Evolutionary conservation across 2,329 filamentous ascomycete genomes (phyloP).

Genomic region (Beauveria bassiana): DNA sequence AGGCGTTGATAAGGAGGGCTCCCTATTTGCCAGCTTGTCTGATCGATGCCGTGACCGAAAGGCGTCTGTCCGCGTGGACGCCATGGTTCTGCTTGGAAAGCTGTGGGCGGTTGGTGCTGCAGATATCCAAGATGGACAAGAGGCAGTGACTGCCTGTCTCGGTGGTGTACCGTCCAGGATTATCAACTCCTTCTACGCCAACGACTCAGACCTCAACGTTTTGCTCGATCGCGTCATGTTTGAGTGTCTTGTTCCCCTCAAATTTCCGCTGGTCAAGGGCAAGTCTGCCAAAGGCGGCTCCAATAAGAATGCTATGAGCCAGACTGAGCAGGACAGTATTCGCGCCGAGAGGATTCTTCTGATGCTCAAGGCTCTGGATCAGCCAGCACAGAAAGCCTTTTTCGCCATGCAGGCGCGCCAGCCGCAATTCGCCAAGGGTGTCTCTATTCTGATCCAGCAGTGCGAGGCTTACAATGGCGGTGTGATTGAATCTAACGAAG

Average conservation of each 20-base stretch:
- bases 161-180: conserved; percentile 78
- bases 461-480: conserved; percentile 89
- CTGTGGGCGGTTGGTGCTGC: conserved; percentile 92
- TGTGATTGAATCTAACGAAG: conserved; percentile 64
- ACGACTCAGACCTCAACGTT: conserved; percentile 78
- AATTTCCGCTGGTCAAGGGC: conserved; percentile 61
- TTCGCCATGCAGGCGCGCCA: conserved; percentile 79
- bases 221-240: conserved; percentile 78
- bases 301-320: conserved; percentile 33
- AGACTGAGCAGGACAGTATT: conserved; percentile 64
- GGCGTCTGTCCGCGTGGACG: conserved; percentile 71
- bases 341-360: conserved; percentile 79
- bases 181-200: conserved; percentile 82
- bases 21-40: conserved; percentile 72
- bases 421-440: conserved; percentile 61
- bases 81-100: conserved; percentile 74
- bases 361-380: conserved; percentile 69
- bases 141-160: conserved; percentile 65
- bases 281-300: conserved; percentile 55
- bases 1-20: conserved; percentile 65
- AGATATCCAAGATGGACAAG: conserved; percentile 77
- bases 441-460: conserved; percentile 70
- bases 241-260: conserved; percentile 83
- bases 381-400: conserved; percentile 75
- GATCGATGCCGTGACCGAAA: conserved; percentile 86